Evolutionary conservation across 2,329 filamentous ascomycete genomes (phyloP), one percentile per base, ranked within the genome.

Genomic region (Penicillium sp.): DNA sequence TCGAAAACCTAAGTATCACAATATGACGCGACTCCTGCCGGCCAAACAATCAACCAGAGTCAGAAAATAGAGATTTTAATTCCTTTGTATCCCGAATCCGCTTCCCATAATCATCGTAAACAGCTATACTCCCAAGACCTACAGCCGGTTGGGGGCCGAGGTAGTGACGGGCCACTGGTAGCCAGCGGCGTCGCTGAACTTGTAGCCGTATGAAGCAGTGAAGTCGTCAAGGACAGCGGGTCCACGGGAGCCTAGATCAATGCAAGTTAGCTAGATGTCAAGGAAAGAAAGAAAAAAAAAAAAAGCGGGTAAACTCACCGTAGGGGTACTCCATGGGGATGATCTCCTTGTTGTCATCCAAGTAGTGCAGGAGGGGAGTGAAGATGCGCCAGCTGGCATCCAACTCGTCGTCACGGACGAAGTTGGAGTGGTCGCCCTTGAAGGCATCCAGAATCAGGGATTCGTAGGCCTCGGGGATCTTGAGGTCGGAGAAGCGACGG

Each of bases 311-410:
- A n/a, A 32, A 76, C 89, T 80, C 79, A 97, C 94, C 94, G 74
- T 99, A 99, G 65, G 95, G 93, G 79, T 99, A 99, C 73, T 97
- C 93, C 94, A 99, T 99, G 26, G 94, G 94, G 58, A 96, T 90
- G 65, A 99, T 97, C 79, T 99, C 94, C 84, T 96, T 96, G 84
- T 97, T 97, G 74, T 97, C 92, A 64, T 99, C 95, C 13, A 99
- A 86, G 79, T 99, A 99, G 82, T 99, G 93, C 61, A 99, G 83
- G 37, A 99, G 87, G 66, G 94, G 94, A 2, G 92, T 96, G 79
- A 99, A 99, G 77, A 99, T 95, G 76, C 92, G 91, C 94, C 94
- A 99, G 79, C 89, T 94, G 58, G 94, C 92, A 71, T 99, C 94
- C 31, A 99, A 84, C 81, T 99, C 94, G 72, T 96, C 92, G 68